phyloP scores from a whole-genome alignment of 257 asterid genomes.

The Eustoma russellianum region DNA sequence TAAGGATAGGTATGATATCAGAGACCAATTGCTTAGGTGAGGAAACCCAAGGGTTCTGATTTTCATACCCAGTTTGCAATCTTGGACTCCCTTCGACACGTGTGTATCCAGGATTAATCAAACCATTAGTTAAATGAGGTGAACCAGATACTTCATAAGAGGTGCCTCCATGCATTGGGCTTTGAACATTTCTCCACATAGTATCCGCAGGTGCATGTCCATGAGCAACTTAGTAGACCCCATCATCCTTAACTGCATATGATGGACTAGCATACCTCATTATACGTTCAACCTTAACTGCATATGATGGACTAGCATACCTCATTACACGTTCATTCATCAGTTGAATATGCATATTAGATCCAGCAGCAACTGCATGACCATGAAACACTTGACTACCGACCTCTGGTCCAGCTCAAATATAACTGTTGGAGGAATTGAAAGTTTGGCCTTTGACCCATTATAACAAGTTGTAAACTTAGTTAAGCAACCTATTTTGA shows the following conservation, averaged over 20 bases:
- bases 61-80: constrained; percentile 45
- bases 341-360: constrained; percentile 45
- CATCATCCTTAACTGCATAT: constrained; percentile 52
- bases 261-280: constrained; percentile 51
- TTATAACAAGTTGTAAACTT: too few species aligned
- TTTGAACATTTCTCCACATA: constrained; percentile 66
- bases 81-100: constrained; percentile 51
- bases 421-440: too few species aligned
- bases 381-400: constrained; percentile 61
- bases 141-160: constrained; percentile 44
- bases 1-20: constrained; percentile 47
- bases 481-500: too few species aligned
- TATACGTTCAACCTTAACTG: constrained; percentile 65
- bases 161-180: constrained; percentile 46
- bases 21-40: constrained; percentile 38
- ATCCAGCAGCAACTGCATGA: constrained; percentile 38
- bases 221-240: constrained; percentile 50
- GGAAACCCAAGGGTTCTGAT: constrained; percentile 49
- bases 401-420: constrained; percentile 48
- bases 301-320: constrained; percentile 44
- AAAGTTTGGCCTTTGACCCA: too few species aligned
- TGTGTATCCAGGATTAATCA: constrained; percentile 44
- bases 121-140: constrained; percentile 50
- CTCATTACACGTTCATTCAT: constrained; percentile 59
- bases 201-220: constrained; percentile 53